phyloP scores from a whole-genome alignment of 2,329 filamentous ascomycete genomes.

The Juglanconis sp. region DNA sequence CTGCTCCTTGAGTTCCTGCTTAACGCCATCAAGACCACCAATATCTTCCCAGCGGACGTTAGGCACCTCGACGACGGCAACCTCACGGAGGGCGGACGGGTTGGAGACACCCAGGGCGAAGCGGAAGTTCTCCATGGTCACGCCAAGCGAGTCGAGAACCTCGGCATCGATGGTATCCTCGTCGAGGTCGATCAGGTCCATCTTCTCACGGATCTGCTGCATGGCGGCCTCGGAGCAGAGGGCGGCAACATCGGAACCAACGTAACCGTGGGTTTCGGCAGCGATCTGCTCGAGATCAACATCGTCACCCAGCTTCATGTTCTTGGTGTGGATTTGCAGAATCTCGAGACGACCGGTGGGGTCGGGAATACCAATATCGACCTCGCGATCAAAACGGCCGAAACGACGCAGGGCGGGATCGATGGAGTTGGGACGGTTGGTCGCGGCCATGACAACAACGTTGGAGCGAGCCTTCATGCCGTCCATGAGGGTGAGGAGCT shows the following conservation, averaged over 20 bases:
- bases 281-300: constrained; percentile 97
- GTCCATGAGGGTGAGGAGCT: constrained; percentile 95
- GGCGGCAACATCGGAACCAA: constrained; percentile 96
- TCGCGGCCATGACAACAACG: constrained; percentile 98
- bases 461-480: constrained; percentile 99
- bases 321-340: constrained; percentile 99
- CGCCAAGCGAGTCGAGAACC: constrained; percentile 94
- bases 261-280: constrained; percentile 96
- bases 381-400: constrained; percentile 97
- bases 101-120: constrained; percentile 98
- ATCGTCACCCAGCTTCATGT: constrained; percentile 98
- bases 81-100: constrained; percentile 96
- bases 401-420: constrained; percentile 96
- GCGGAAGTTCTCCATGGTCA: constrained; percentile 99
- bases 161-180: constrained; percentile 99
- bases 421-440: constrained; percentile 97
- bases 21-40: constrained; percentile 95
- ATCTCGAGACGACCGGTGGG: constrained; percentile 98
- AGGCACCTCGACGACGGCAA: constrained; percentile 97
- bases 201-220: constrained; percentile 99
- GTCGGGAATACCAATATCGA: constrained; percentile 97
- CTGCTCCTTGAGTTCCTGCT: constrained; percentile 98
- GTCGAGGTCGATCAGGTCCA: constrained; percentile 98
- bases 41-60: constrained; percentile 99
- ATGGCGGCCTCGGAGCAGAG: constrained; percentile 99